phyloP scores from a whole-genome alignment of 2,329 filamentous ascomycete species.

The Pochonia chlamydosporia region DNA sequence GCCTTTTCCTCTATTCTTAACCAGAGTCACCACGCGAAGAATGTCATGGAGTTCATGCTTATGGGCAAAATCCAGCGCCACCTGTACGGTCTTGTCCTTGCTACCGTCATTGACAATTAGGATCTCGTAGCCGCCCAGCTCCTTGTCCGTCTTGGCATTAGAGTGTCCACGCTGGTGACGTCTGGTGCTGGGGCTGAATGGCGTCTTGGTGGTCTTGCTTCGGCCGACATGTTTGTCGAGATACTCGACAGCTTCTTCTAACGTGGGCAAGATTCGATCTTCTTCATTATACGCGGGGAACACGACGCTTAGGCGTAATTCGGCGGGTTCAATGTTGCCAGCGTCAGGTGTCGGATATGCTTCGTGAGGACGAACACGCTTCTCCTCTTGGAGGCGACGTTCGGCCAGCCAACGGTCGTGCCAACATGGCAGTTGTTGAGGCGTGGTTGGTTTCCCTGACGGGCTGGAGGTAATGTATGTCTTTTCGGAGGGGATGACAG shows the following conservation, averaged over 20 bases:
- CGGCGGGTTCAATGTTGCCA: constrained; percentile 63
- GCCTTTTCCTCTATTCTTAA: constrained; percentile 86
- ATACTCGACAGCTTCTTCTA: constrained; percentile 86
- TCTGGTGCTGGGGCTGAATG: constrained; percentile 21
- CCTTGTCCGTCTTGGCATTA: background rate
- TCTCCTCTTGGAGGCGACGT: constrained; percentile 44
- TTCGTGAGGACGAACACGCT: constrained; percentile 25
- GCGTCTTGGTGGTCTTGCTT: constrained; percentile 17
- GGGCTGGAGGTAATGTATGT: constrained; percentile 71
- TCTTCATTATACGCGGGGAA: constrained; percentile 96
- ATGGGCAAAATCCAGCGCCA: constrained; percentile 74
- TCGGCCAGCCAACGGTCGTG: constrained; percentile 67
- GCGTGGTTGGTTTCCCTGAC: constrained; percentile 33
- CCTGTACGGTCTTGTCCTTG: constrained; percentile 71
- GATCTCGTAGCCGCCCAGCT: constrained; percentile 75
- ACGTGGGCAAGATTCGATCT: constrained; percentile 71
- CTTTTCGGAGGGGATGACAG: constrained; percentile 72
- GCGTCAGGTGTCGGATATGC: constrained; percentile 38
- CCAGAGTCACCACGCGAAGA: constrained; percentile 72
- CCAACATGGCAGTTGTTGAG: constrained; percentile 73
- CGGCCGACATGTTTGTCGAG: constrained; percentile 72
- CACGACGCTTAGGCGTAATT: constrained; percentile 85
- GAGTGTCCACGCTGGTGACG: constrained; percentile 24
- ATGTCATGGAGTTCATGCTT: constrained; percentile 70
- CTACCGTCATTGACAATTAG: constrained; percentile 88